Base-by-base conservation (phyloP, 192 early-diverging fungal genomes). In the Allomyces javanicus region DNA sequence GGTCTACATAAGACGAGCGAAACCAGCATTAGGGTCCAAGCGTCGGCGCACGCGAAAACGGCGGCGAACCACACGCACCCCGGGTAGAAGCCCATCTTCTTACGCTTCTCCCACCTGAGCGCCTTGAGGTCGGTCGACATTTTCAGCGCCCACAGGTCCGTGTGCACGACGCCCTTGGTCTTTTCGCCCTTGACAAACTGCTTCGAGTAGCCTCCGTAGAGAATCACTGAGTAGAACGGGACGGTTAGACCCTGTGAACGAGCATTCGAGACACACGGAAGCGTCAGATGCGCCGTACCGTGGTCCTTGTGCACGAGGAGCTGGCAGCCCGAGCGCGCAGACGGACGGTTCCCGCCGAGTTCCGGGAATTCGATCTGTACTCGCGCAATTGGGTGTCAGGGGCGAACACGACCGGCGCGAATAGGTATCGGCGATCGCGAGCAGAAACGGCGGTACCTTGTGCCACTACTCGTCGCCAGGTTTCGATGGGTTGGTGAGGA, bases 131-230 rank as follows among this genome's bases (percentile, higher is more conserved):
- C 84, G n/a, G 73, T 45, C 24, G 75, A 75, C 78, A 88, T 80
- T 65, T 81, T 83, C 66, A 88, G 69, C 23, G 75, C 55, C 80
- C 74, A 80, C 27, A 72, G 72, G 64, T 79, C 82, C 25, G 72
- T 75, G 62, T 82, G 79, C 2, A 83, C 76, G 14, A 82, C 67
- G 4, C 85, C 83, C 44, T 74, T 72, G 50, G 78, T 68, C 63
- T 83, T 81, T 64, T 85, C 69, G 4, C 85, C 85, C 69, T 87
- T 87, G 25, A 73, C 72, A 45, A 79, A 69, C 61, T 76, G 75
- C 68, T 85, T 86, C 40, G 74, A 79, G 72, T 87, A 89, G 5
- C 87, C 87, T 43, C 87, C 87, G 70, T 86, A 86, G 24, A 89
- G 62, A 66, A 76, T 75, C 10, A 80, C 73, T 5, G 74, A 77